Evolutionary conservation across 768 basidiomycete species (phyloP).

Genomic region (Mycena rebaudengoi): DNA sequence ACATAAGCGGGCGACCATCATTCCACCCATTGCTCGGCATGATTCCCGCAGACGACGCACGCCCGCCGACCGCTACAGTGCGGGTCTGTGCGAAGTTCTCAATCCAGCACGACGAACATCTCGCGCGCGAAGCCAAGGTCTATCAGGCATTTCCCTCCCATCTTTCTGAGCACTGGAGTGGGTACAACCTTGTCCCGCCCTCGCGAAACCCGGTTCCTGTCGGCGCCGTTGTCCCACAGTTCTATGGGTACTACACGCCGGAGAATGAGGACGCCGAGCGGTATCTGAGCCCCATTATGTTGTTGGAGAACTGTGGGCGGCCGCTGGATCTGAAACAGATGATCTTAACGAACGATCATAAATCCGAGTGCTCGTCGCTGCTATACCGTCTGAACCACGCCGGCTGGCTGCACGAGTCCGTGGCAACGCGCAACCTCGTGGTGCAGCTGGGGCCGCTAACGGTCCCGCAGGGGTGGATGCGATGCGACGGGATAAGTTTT

Average conservation of each 20-base stretch:
- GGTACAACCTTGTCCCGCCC: conserved; percentile 53
- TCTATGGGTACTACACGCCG: conserved; percentile 65
- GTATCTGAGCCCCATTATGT: conserved; percentile 51
- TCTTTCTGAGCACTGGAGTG: conserved; percentile 59
- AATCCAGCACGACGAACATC: conserved; percentile 43
- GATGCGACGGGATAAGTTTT: conserved; percentile 38
- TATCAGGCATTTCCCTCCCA: conserved; percentile 56
- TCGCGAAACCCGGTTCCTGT: conserved; percentile 55
- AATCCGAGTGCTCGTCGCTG: conserved; percentile 52
- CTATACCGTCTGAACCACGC: conserved; percentile 45
- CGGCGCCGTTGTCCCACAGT: conserved; percentile 65
- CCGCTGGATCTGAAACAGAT: conserved; percentile 35
- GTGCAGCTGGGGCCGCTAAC: conserved; percentile 44
- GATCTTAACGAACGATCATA: conserved; percentile 49
- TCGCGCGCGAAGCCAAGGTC: conserved; percentile 49
- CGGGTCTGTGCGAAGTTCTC: conserved; percentile 56
- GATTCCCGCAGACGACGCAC: neutral
- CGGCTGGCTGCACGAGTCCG: conserved; percentile 47
- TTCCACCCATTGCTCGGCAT: no score
- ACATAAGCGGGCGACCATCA: conserved; percentile 21
- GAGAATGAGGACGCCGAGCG: conserved; percentile 12
- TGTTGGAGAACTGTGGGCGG: conserved; percentile 53
- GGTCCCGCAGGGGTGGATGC: conserved; percentile 14
- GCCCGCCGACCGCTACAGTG: conserved; percentile 49
- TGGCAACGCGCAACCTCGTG: conserved; percentile 49